Base-by-base conservation (phyloP, 768 basidiomycete species). In the Hebeloma cylindrosporum region DNA sequence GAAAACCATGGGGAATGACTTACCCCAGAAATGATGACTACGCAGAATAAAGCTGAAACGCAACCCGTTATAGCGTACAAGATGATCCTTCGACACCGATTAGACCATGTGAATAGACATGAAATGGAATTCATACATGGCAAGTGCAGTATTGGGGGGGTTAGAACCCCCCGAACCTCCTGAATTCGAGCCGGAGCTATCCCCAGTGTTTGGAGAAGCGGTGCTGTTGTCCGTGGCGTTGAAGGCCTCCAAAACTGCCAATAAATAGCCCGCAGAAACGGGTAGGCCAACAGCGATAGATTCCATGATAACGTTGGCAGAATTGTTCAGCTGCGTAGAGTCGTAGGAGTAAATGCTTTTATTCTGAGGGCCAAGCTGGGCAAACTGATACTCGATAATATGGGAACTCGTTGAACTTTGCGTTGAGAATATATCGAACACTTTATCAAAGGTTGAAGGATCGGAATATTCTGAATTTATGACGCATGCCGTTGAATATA, bases 31-130 rank as follows among this genome's bases (percentile, higher is more conserved):
- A 93, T 66, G 51, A 96, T 87, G 47, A 96, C 91, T 34, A 88
- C 67, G 50, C 83, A 80, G 66, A 96, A 94, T 16, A 93, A 70
- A 18, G 81, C 79, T 17, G 89, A 88, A 28, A 97, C 91, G 51
- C 88, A 84, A 3, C 90, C 93, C 1, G 91, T 93, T 54, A 95
- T 91, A 3, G 82, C 80, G 60, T 95, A 95, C 14, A 91, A 70
- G 21, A 91, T 75, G 43, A 91, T 85, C 89, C 88, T 85, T n/a
- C 36, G 4, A 37, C 5, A 28, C 35, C 34, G 36, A 33, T 47
- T 49, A 52, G 13, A 33, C 16, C 35, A 28, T 18, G 47, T 16
- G 33, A 44, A 42, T 36, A 11, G 47, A 16, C 13, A 37, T 38
- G 36, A 26, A 40, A 30, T 30, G 14, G 25, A 37, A 13, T 31